These are phyloP conservation scores for Leccinum discolor DNA, from an alignment of 1,284 basidiomycete species.

Conservation along the genomic window DNA sequence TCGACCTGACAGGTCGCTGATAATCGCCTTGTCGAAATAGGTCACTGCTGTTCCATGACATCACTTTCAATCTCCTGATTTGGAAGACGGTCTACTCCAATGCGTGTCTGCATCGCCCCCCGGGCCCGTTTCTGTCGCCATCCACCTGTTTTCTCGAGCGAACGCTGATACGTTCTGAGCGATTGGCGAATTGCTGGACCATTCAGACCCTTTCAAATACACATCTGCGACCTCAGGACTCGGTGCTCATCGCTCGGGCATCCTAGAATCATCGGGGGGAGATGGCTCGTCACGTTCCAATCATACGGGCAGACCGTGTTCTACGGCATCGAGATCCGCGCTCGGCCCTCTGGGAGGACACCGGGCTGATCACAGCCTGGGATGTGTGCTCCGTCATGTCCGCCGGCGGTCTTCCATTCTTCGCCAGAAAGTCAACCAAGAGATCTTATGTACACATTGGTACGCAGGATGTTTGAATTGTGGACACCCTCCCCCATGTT, in stretches of 20 bases:
- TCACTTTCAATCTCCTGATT: constrained; percentile 2
- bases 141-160: constrained; percentile 6
- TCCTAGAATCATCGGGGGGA: constrained; percentile 3
- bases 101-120: constrained; percentile 7
- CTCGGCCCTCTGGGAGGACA: constrained; percentile 7
- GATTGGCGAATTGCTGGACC: constrained; percentile 6
- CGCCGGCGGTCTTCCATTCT: constrained; percentile 1
- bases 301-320: constrained; percentile 4
- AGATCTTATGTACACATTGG: constrained; percentile 2
- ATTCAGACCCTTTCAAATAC: not conserved
- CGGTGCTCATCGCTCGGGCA: not conserved
- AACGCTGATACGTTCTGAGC: constrained; percentile 3
- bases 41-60: constrained; percentile 4
- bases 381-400: constrained; percentile 9
- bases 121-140: constrained; percentile 11
- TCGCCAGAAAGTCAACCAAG: not conserved
- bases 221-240: not conserved
- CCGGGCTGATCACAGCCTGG: constrained; percentile 4
- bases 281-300: constrained; percentile 10
- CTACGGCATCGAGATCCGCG: constrained; percentile 5
- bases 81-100: constrained; percentile 12
- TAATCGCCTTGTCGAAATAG: not conserved
- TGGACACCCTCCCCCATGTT: not conserved
- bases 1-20: not conserved
- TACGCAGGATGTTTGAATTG: not conserved